Base-by-base conservation (phyloP, 2,329 filamentous ascomycete genomes). In the Trichoderma sp. region DNA sequence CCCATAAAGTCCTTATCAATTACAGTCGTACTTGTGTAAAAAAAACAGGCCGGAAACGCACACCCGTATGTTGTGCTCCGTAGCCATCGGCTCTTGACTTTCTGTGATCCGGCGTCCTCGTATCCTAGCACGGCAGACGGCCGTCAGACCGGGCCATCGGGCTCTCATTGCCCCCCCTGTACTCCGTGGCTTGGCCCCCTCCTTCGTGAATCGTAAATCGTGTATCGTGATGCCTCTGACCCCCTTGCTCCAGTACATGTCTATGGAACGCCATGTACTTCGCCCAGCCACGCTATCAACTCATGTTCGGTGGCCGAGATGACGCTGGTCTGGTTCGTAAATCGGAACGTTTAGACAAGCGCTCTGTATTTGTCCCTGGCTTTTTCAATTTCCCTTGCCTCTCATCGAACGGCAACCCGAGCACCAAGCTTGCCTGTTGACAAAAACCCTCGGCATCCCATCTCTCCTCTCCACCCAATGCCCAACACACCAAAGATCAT, bases 381-480 rank as follows among this genome's bases (percentile, higher is more conserved):
- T 32, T 36, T 68, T 20, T 12, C 50, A 8, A 1, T 17, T n/a
- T 67, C 80, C 20, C 3, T 30, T 3, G n/a, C 26, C n/a, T 20
- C 70, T 81, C 76, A 82, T 73, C 76, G 75, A 26, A 75, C 74
- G 17, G 68, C 8, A 26, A 80, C 77, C 75, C 86, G 85, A 70
- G 87, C 86, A 13, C 88, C 88, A 74, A 97, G 83, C 85, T 92
- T 95, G 11, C 95, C 95, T 7, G 96, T 99, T 58, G 91, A 94
- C 78, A 99, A 84, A 76, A 90, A 95, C 0, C 96, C 96, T 76
- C 89, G 88, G 81, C 95, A 96, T 0, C 96, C 96, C 92, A 98
- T 95, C 73, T 93, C 89, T 47, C 92, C 92, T 74, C 93, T 88
- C 96, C 96, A 99, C 69, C 93, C 92, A 72, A 98, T 92, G 57